Base-by-base conservation (phyloP, 768 basidiomycete genomes). In the Podaxis sp. region DNA sequence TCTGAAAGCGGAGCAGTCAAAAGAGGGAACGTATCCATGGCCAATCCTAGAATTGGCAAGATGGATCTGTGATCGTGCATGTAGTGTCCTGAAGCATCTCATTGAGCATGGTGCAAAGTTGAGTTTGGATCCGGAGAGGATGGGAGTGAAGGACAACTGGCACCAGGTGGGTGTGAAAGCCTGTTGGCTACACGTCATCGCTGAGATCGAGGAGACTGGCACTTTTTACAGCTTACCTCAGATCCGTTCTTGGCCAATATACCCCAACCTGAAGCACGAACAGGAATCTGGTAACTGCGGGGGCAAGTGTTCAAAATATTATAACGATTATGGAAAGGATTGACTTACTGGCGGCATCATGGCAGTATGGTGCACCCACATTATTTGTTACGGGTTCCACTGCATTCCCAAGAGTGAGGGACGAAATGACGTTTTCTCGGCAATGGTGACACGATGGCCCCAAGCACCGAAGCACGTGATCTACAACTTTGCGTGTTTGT, bases 391-490 rank as follows among this genome's bases (percentile, higher is more conserved):
- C 64, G 73, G 76, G 1, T 77, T 76, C 56, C 73, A 76, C 33
- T 72, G 70, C 61, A 79, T 78, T 22, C 77, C 76, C 0, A 50
- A 64, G 11, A 72, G 68, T 1, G 77, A 78, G 64, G 77, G 77
- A 3, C 49, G 73, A 1, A 77, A 79, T 60, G 74, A 78, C 65
- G 75, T 78, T 0, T 79, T 79, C 60, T 77, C 74, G 1, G 76
- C 78, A 1, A 66, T 80, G 2, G 66, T 76, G 12, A 79, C 77
- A 0, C 65, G 66, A n/a, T 78, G 75, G 73, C 57, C 51, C 12
- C 69, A 38, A 7, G 66, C 74, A 1, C 76, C 74, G 1, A 66
- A 68, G 76, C 77, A 0, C 62, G 77, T 1, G 57, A 72, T 10
- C 76, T 75, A 76, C 50, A 72, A 75, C 63, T 75, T 74, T 58